phyloP scores from a whole-genome alignment of 495 filamentous ascomycete genomes.

The Pseudotulostoma volvatum region DNA sequence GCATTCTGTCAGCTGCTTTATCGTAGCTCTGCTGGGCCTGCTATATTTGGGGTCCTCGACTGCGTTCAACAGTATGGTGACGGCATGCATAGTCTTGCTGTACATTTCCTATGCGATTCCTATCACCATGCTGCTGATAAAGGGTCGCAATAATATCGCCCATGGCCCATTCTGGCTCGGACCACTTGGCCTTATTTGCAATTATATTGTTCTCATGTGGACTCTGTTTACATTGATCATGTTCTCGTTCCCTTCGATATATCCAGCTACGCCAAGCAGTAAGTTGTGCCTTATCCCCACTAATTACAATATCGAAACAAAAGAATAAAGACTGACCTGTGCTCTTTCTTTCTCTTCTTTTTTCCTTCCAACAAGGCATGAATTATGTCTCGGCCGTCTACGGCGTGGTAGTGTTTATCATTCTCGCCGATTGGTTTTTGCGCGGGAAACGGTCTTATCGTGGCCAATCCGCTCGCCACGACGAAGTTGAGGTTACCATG shows the following conservation, averaged over 20 bases:
- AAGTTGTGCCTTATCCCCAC: too few species aligned
- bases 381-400: conserved; percentile 39
- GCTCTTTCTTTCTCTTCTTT: too few species aligned
- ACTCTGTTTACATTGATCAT: conserved; percentile 36
- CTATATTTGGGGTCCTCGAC: conserved; percentile 24
- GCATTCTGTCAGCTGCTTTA: conserved; percentile 10
- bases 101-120: conserved; percentile 25
- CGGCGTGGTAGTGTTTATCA: conserved; percentile 22
- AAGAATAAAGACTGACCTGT: too few species aligned
- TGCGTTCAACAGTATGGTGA: conserved; percentile 27
- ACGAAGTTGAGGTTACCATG: conserved; percentile 5
- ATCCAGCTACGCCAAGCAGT: too few species aligned
- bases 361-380: too few species aligned
- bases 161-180: conserved; percentile 38
- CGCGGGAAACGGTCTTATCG: conserved; percentile 25
- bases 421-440: conserved; percentile 25
- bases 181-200: conserved; percentile 22
- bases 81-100: conserved; percentile 21
- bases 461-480: conserved; percentile 13
- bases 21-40: conserved; percentile 18
- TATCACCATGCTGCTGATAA: conserved; percentile 15
- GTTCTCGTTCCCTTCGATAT: conserved; percentile 36
- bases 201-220: conserved; percentile 33
- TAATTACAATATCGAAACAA: too few species aligned
- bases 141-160: conserved; percentile 13